Base-by-base conservation (phyloP, 2,329 filamentous ascomycete species). In the Stromatinia cepivora region DNA sequence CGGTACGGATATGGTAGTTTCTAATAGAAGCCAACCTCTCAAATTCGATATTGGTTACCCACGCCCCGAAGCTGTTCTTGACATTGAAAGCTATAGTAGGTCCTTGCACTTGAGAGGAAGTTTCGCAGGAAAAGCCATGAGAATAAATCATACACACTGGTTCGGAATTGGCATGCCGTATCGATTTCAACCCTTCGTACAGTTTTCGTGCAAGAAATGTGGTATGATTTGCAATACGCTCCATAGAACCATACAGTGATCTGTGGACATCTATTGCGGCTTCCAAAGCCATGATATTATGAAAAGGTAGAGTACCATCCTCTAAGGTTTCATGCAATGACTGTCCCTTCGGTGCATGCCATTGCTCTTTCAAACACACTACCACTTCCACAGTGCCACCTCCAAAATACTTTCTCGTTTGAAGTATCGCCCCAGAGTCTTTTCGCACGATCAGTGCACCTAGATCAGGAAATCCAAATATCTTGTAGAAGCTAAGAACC, bases 401-500 rank as follows among this genome's bases (percentile, higher is more conserved):
- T 8, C 94, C 94, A 80, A 99, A 99, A 76, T 96, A 99, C 71
- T 83, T 88, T 70, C 93, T 87, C 54, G 83, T 82, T 45, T 86
- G 82, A 59, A 97, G 88, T 4, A 90, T 77, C 52, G 84, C 79
- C 9, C 86, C 87, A 17, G 91, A 87, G 45, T 87, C 84, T 74
- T 92, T 93, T 54, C 91, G 88, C 17, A 98, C 88, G 42, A 98
- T 88, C 70, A 99, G 81, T 1, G 90, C 93, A 1, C 94, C 94
- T 2, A 98, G 83, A 77, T 98, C 92, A 0, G 94, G 94, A 73
- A 97, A 97, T 1, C 95, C 94, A 79, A 98, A 98, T n/a, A 97
- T 94, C 79, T 98, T 99, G 82, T 97, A 96, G 72, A 98, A 88
- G 79, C 94, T 97, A 54, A 98, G 77, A 0, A 92, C 91, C 0